Percentiles rank a stretch among this genome's conserved stretches.
Conservation (phyloP, 306 rosid species). For the Pterocarpus macrocarpus region DNA sequence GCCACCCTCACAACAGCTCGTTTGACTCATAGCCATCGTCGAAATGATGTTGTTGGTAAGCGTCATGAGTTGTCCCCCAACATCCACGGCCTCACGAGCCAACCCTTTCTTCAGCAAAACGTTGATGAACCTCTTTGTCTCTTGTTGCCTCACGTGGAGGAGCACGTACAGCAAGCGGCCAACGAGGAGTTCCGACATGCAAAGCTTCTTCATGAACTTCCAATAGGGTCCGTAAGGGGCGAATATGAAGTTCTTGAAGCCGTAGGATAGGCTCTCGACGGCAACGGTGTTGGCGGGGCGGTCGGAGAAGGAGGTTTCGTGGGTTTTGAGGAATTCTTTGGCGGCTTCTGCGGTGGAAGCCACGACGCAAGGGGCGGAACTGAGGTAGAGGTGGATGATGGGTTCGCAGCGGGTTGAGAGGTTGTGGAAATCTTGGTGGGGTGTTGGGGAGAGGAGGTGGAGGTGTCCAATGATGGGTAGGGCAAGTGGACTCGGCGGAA, state of each 20-base stretch:
- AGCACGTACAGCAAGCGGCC: slow-evolving; percentile 53
- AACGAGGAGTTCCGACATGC: slow-evolving; percentile 71
- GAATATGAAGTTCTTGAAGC: slow-evolving; percentile 52
- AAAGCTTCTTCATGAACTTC: slow-evolving; percentile 68
- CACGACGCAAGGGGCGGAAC: slow-evolving; percentile 55
- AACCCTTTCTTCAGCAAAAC: slow-evolving; percentile 37
- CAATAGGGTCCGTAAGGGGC: slow-evolving; percentile 61
- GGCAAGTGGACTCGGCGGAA: slow-evolving; percentile 55
- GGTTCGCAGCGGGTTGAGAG: slow-evolving; percentile 60
- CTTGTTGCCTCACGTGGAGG: slow-evolving; percentile 56
- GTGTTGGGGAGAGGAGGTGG: slow-evolving; percentile 46
- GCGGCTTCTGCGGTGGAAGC: slow-evolving; percentile 62
- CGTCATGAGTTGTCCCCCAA: slow-evolving; percentile 54
- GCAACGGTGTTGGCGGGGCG: slow-evolving; percentile 46
- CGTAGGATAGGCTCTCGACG: slow-evolving; percentile 52
- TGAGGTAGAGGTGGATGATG: slow-evolving; percentile 55
- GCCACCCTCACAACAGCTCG: slow-evolving; percentile 49
- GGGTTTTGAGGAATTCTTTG: slow-evolving; percentile 61
- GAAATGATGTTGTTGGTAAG: slow-evolving; percentile 55
- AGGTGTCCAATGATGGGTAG: slow-evolving; percentile 66
- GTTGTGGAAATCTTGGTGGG: slow-evolving; percentile 54
- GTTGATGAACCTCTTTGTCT: slow-evolving; percentile 47
- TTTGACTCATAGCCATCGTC: slow-evolving; percentile 57
- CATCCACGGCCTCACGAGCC: slow-evolving; percentile 48
- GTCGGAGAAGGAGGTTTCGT: slow-evolving; percentile 58